Base-by-base conservation (phyloP, 805 yeast species). In the Candida anglica region DNA sequence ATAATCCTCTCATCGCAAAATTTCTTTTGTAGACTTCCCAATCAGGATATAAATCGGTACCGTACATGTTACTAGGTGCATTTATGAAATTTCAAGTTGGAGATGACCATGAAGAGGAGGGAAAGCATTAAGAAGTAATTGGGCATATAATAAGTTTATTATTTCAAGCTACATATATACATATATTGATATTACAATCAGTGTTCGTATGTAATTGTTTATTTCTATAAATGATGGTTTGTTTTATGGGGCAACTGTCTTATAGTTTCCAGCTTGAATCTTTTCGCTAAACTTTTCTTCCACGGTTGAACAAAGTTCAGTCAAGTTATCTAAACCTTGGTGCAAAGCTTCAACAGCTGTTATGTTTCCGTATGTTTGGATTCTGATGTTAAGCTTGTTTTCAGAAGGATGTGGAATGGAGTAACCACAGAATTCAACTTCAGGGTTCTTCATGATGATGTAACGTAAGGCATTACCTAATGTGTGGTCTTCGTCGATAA, bases 401-500 rank as follows among this genome's bases (percentile, higher is more conserved):
- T 93, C 98, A 22, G 96, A 86, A 14, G 98, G 98, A 62, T 93
- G 98, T 8, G 98, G 98, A 46, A 93, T 93, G 28, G 97, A 87
- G 65, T 93, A 93, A 37, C 98, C 98, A 56, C 98, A 91, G 59
- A 93, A 93, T 56, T 93, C 98, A 17, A 93, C 98, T 45, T 88
- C 95, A 24, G 97, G 96, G 49, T 93, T 93, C 65, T 91, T 89
- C 95, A 93, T 88, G 48, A 93, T 87, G 56, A 91, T 79, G 61
- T 88, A 89, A 57, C 97, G 79, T 34, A 93, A 73, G 5, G 98
- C 84, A 53, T 93, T 93, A 16, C 98, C 98, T 32, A 93, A 64
- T 1, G 98, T 93, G 58, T 93, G 98, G 62, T 93, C 98, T 60
- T 93, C 98, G 47, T 88, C 93, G 20, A 77, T 58, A 41, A 93